Evolutionary conservation across 805 yeast species (phyloP), one percentile per base, ranked within the genome.

Genomic region (Sugiyamaella floridensis): DNA sequence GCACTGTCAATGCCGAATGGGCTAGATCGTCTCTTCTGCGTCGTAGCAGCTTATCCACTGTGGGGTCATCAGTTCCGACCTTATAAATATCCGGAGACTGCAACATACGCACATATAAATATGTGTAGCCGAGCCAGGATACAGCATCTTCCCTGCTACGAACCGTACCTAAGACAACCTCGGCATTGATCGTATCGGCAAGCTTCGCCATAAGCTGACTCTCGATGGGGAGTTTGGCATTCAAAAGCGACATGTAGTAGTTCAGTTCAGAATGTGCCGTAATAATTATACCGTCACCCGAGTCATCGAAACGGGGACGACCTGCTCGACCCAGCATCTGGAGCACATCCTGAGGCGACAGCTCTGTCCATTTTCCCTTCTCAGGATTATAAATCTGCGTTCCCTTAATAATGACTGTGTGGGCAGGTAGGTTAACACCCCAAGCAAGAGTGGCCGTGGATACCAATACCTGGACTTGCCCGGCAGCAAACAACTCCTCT

Each of bases 291-390:
- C 98, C 99, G 60, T 88, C 96, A 62, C 99, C 99, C 62, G 82
- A 80, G 15, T 82, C 81, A 67, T 92, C 99, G 69, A 85, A 93
- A 50, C 97, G 76, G 0, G 99, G 99, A 68, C 99, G 78, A 60
- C 98, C 98, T 16, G 98, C 98, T 72, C 98, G 81, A 40, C 98
- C 98, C n/a, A 92, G 74, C 98, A 92, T 92, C 70, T 92, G 99
- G 9, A 92, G 68, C 40, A 92, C 85, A 69, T 93, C 98, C 62
- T 92, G 99, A 0, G 97, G 95, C 0, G 96, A 84, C n/a, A 92
- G 71, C 63, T 87, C 93, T 1, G 81, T 81, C 97, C 98, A 92
- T 6, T 79, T 71, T 51, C 97, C 96, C 56, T 79, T 80, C 57
- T 86, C 93, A 0, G 99, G 97, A 4, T 93, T 85, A 62, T 95